phyloP scores from a whole-genome alignment of 1,284 basidiomycete genomes.

The Ustilago trichophora region DNA sequence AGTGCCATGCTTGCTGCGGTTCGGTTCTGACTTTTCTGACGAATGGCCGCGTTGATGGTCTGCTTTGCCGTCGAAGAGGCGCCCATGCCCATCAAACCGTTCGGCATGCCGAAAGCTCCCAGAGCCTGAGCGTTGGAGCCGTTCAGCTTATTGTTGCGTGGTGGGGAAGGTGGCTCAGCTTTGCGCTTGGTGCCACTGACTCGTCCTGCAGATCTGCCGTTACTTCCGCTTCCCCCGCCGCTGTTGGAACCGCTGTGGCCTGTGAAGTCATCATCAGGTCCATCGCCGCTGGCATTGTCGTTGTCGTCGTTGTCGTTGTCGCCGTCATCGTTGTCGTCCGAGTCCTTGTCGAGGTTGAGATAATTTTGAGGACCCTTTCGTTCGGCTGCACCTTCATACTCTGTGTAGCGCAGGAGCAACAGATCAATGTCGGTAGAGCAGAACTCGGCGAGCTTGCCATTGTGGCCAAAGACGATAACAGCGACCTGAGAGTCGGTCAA shows the following conservation, averaged over 20 bases:
- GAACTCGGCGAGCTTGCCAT: constrained; percentile 62
- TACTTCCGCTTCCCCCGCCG: constrained; percentile 5
- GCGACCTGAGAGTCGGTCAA: constrained; percentile 77
- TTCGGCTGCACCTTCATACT: constrained; percentile 44
- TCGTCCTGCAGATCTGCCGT: not conserved
- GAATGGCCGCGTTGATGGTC: constrained; percentile 32
- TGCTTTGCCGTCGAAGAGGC: constrained; percentile 28
- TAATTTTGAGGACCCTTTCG: constrained; percentile 46
- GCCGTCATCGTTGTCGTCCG: constrained; percentile 35
- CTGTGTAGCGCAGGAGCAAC: constrained; percentile 54
- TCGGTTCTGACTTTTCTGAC: constrained; percentile 26
- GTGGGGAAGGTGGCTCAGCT: constrained; percentile 14
- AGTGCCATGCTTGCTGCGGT: not conserved
- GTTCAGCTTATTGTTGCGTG: not conserved
- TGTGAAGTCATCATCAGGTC: constrained; percentile 4
- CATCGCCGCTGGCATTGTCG: constrained; percentile 17
- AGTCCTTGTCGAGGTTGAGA: constrained; percentile 37
- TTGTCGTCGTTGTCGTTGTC: constrained; percentile 26
- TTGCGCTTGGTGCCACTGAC: constrained; percentile 31
- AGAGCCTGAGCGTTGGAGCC: not conserved
- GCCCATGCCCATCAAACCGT: not conserved
- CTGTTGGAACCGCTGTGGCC: constrained; percentile 8
- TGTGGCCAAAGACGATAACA: constrained; percentile 74
- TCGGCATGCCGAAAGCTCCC: constrained; percentile 1
- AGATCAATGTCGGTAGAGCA: constrained; percentile 60